Percentiles rank a stretch among this genome's conserved stretches.
phyloP scores from a whole-genome alignment of 106 monocot genomes.

The Platanthera zijinensis region DNA sequence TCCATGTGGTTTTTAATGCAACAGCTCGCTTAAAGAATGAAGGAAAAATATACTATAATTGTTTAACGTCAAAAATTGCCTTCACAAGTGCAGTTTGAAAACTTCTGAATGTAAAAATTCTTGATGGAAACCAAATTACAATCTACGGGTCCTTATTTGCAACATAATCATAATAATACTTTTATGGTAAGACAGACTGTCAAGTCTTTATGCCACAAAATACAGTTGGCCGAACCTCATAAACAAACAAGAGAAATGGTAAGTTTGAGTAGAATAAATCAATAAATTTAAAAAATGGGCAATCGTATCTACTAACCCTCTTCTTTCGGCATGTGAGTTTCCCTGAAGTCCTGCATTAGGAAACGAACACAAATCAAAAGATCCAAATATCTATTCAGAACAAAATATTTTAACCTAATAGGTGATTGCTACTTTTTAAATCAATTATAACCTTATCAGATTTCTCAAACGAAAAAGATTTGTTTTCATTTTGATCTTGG shows the following conservation, averaged over 20 bases:
- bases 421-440: not conserved
- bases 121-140: not conserved
- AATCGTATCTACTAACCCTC: conserved; percentile 32
- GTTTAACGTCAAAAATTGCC: not conserved
- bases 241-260: conserved; percentile 1
- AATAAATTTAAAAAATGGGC: not conserved
- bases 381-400: not conserved
- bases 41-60: not conserved
- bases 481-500: conserved; percentile 22
- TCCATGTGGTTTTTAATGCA: not conserved
- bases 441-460: conserved; percentile 21
- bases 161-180: not conserved
- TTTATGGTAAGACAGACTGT: not conserved
- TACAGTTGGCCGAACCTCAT: not conserved
- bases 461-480: conserved; percentile 13
- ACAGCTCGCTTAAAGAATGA: not conserved
- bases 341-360: conserved; percentile 26
- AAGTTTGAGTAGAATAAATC: not conserved
- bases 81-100: not conserved
- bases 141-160: not conserved
- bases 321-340: conserved; percentile 16
- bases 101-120: not conserved
- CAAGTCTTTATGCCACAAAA: not conserved
- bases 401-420: not conserved
- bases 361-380: conserved; percentile 6